phyloP scores from a whole-genome alignment of 805 yeast genomes.

The Grigorovia humatica region DNA sequence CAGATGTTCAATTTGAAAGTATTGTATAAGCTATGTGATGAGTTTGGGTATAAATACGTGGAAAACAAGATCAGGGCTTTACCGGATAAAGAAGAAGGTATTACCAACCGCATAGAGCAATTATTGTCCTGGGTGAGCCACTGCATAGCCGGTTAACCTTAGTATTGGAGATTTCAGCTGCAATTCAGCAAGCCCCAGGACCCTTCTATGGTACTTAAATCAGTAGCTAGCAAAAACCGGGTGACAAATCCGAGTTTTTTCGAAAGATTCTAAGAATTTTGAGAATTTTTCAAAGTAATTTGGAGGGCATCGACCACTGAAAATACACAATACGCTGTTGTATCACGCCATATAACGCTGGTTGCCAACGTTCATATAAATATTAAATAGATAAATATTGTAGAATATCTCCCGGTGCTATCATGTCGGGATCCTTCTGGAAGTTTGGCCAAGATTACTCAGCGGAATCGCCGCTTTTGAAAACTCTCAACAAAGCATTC shows the following conservation, averaged over 20 bases:
- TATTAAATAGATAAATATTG: neutral
- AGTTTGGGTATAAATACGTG: constrained; percentile 15
- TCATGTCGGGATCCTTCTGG: constrained; percentile 48
- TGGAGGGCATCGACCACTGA: neutral
- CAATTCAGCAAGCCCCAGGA: neutral
- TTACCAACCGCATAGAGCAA: constrained; percentile 1
- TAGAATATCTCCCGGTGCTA: neutral
- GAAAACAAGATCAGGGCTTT: constrained; percentile 15
- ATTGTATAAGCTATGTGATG: constrained; percentile 30
- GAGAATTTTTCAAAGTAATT: neutral
- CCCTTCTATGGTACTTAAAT: too few species aligned
- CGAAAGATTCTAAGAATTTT: neutral
- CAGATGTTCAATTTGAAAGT: constrained; percentile 35
- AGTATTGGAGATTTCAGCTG: too few species aligned
- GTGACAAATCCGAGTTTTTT: neutral
- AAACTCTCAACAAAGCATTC: constrained; percentile 32
- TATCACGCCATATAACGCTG: neutral
- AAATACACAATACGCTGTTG: neutral
- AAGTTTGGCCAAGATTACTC: constrained; percentile 49
- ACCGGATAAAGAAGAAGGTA: constrained; percentile 12
- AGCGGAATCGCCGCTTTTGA: constrained; percentile 45
- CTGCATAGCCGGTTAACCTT: neutral
- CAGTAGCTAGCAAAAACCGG: neutral
- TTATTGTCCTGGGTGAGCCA: constrained; percentile 1
- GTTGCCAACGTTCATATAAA: neutral